Evolutionary conservation across 305 asterid genomes (phyloP).

Genomic region (Fraxinus ornus): DNA sequence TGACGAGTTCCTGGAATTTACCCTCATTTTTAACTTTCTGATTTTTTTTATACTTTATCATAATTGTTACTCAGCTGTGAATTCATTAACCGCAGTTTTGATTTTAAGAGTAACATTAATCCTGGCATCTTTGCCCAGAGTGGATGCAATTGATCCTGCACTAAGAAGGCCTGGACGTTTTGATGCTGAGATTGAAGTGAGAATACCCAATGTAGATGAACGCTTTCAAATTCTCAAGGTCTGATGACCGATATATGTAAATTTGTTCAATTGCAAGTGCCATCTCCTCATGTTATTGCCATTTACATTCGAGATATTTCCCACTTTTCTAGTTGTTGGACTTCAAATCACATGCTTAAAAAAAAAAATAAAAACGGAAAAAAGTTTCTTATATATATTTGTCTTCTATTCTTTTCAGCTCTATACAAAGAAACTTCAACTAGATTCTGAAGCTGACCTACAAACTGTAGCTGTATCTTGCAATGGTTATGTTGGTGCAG

Average conservation of each 20-base stretch:
- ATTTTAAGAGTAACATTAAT: conserved; percentile 4
- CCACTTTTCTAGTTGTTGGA: conserved; percentile 7
- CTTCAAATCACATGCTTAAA: not conserved
- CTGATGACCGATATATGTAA: not conserved
- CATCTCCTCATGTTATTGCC: not conserved
- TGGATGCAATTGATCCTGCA: conserved; percentile 86
- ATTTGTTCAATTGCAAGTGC: not conserved
- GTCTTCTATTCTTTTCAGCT: conserved; percentile 47
- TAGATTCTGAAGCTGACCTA: conserved; percentile 62
- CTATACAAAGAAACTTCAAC: conserved; percentile 66
- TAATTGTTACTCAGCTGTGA: not conserved
- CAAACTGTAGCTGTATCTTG: conserved; percentile 73
- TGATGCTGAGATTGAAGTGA: conserved; percentile 91
- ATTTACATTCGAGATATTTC: not conserved
- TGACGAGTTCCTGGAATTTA: not conserved
- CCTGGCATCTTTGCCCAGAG: conserved; percentile 44
- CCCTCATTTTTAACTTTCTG: not conserved
- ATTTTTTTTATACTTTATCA: not conserved
- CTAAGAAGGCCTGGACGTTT: conserved; percentile 92
- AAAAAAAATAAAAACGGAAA: not conserved
- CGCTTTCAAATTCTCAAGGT: conserved; percentile 84
- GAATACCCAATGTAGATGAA: conserved; percentile 80
- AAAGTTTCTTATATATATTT: not conserved
- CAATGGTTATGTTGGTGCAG: conserved; percentile 97
- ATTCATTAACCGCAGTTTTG: not conserved